Evolutionary conservation across 1,284 basidiomycete species (phyloP), one percentile per base, ranked within the genome.

Genomic region (Cryptococcus hybrid): DNA sequence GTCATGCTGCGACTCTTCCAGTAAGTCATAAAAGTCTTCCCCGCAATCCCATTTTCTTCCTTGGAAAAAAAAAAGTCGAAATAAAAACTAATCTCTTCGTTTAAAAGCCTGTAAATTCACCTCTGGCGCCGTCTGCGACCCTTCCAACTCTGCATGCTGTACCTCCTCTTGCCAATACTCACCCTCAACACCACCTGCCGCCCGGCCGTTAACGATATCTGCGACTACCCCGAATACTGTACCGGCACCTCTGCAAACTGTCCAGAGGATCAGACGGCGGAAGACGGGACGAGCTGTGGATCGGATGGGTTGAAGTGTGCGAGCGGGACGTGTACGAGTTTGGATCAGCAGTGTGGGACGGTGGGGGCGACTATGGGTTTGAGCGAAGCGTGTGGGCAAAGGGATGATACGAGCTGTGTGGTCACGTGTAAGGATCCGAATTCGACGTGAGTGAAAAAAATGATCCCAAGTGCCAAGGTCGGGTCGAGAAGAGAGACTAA

Each of bases 181-280:
- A 5, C 82, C 86, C 0, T 62, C 15, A 76, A 78, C 7, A 75
- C 73, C 2, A 83, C 91, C 24, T 95, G 92, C 73, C 81, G 92
- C 35, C 82, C 88, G 0, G 78, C 87, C 43, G 82, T 84, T 60
- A 87, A 93, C 73, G 60, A 77, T 0, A 76, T 66, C 11, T 96
- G 92, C 75, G 92, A 96, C 75, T 80, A 78, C 7, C 80, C 83
- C n/a, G 92, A 95, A 76, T 84, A 78, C 60, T 96, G 92, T 75
- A 85, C 87, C 0, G 92, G 92, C 3, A 85, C 80, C 51, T 86
- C 84, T 51, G 84, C 87, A 3, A 70, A 81, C 11, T 96, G 92
- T 74, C 92, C 92, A 0, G 64, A 79, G 15, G 90, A 95, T 70
- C 67, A 81, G 38, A 83, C 85, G 37, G 79, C 81, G 36, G 79